Percentiles rank a stretch among this genome's conserved stretches.
Evolutionary conservation across 1,284 basidiomycete species (phyloP).

Genomic region (Mrakiaceae sp.): DNA sequence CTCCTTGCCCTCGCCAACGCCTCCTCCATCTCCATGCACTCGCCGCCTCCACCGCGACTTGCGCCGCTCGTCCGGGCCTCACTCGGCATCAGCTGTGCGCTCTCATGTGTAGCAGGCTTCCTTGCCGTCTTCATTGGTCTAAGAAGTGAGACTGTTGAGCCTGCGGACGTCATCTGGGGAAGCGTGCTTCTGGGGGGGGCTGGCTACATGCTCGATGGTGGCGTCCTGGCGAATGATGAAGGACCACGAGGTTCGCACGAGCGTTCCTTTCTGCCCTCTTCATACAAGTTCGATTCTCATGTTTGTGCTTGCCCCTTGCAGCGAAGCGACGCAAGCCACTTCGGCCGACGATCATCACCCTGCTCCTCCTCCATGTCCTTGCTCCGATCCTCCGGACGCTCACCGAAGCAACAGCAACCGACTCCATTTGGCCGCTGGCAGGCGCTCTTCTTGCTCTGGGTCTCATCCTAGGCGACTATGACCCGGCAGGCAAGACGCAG

Average conservation of each 20-base stretch:
- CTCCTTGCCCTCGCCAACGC: too few relatives aligned
- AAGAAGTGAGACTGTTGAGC: slow-evolving; percentile 51
- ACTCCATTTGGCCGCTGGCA: slow-evolving; percentile 91
- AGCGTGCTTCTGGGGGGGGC: slow-evolving; percentile 5
- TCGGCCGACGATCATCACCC: slow-evolving; percentile 56
- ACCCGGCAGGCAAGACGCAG: slow-evolving; percentile 14
- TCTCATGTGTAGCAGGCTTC: slow-evolving; percentile 29
- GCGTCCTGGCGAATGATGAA: neutral
- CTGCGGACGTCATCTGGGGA: slow-evolving; percentile 38
- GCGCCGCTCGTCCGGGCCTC: too few relatives aligned
- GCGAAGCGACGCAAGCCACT: slow-evolving; percentile 32
- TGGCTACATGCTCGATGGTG: slow-evolving; percentile 10
- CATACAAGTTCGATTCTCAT: slow-evolving; percentile 25
- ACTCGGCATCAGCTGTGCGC: too few relatives aligned
- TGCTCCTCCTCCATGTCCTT: slow-evolving; percentile 75
- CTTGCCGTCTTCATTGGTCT: slow-evolving; percentile 66
- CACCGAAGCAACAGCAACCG: slow-evolving; percentile 87
- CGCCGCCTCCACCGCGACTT: too few relatives aligned
- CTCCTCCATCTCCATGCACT: too few relatives aligned
- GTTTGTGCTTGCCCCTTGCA: neutral
- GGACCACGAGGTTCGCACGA: neutral
- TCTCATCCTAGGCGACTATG: slow-evolving; percentile 52
- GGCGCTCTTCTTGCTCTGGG: slow-evolving; percentile 53
- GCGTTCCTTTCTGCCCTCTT: neutral
- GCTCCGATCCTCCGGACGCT: slow-evolving; percentile 85